Base-by-base conservation (phyloP, 2,329 filamentous ascomycete species). In the Thelonectria discophora region DNA sequence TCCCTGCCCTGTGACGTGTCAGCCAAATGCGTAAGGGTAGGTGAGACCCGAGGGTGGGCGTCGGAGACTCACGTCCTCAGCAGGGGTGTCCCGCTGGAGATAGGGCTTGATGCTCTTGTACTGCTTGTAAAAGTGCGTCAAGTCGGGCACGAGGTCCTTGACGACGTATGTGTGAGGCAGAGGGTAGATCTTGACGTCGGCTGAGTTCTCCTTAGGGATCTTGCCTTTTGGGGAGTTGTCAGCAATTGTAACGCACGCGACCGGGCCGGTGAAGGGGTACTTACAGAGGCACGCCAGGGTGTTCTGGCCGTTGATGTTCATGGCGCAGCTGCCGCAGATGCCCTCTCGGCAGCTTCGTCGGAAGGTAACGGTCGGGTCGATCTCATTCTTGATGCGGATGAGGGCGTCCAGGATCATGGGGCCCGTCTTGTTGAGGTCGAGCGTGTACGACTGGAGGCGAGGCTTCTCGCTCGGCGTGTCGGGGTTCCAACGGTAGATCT, bases 41-140 rank as follows among this genome's bases (percentile, higher is more conserved):
- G 10, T 15, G 30, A 6, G n/a, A n/a, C n/a, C n/a, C n/a, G n/a
- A n/a, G 30, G 18, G 34, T 8, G 20, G 11, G 34, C 15, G 12
- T 37, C 11, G 17, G 46, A 51, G 21, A 84, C 90, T 78, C 86
- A 96, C 92, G 76, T 97, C 92, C 70, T 89, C 87, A 45, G 92
- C 83, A 57, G 92, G 90, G 27, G 92, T 95, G 67, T 94, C 90
- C 75, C 93, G 88, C 84, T 98, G 95, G 55, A 99, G 89, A 79
- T 97, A 99, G 45, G 95, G 95, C 89, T 98, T 97, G 82, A 99
- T 97, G 15, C 94, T 97, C 83, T 97, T 97, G 88, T 99, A 99
- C 86, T 99, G 95, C 87, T 98, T 98, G 88, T 99, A 99, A 84
- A 99, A 98, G 76, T 95, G 91, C 65, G 95, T 99, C 83, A 99